Conservation (phyloP, 495 filamentous ascomycete genomes). For the Penicillium flavigenum region DNA sequence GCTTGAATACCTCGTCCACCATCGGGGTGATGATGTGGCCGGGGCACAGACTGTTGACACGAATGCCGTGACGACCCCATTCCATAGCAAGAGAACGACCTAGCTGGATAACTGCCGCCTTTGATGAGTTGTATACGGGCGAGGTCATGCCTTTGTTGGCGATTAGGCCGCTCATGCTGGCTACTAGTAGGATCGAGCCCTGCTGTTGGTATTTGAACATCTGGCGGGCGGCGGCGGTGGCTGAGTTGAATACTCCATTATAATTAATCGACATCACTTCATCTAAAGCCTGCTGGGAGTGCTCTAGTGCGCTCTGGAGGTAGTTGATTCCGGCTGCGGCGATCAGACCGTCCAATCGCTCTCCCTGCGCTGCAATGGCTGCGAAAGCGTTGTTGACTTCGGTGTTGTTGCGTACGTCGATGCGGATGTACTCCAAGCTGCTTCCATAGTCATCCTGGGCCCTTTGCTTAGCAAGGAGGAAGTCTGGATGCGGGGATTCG, state of each 20-base stretch:
- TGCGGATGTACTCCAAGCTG: conserved; percentile 57
- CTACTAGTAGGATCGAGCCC: conserved; percentile 73
- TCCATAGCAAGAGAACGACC: conserved; percentile 67
- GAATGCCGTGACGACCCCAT: conserved; percentile 65
- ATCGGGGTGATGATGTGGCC: conserved; percentile 74
- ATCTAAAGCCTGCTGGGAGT: conserved; percentile 61
- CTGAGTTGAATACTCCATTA: conserved; percentile 74
- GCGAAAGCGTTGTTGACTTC: conserved; percentile 54
- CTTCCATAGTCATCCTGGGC: conserved; percentile 51
- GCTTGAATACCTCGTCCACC: conserved; percentile 65
- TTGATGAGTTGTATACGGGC: conserved; percentile 68
- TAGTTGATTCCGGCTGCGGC: conserved; percentile 82
- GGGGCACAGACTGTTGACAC: conserved; percentile 66
- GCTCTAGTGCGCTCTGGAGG: conserved; percentile 67
- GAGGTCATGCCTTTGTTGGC: conserved; percentile 72
- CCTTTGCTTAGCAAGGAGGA: conserved; percentile 48
- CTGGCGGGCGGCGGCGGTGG: conserved; percentile 71
- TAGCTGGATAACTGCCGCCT: conserved; percentile 68
- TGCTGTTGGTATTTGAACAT: conserved; percentile 62
- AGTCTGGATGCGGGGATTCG: conserved; percentile 50
- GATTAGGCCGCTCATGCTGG: conserved; percentile 76
- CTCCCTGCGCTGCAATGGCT: conserved; percentile 52
- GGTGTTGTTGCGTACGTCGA: conserved; percentile 62
- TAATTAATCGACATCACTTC: conserved; percentile 73
- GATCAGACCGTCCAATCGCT: conserved; percentile 71